These are phyloP conservation scores for Penicillium angulare DNA, from an alignment of 495 filamentous ascomycete species.

Conservation along the genomic window DNA sequence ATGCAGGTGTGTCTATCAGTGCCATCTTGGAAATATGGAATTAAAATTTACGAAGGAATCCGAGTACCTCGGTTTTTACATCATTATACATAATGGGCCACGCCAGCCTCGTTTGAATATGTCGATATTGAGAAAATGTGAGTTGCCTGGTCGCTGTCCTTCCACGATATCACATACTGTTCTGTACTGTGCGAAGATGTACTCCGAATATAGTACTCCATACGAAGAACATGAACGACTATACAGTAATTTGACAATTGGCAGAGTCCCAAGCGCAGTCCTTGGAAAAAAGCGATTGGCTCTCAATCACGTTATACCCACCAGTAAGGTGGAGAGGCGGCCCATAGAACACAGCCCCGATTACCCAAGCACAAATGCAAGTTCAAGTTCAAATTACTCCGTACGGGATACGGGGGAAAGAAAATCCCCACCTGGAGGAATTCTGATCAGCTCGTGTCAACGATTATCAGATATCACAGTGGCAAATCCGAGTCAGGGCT, in stretches of 20 bases:
- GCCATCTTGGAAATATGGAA: too few relatives aligned
- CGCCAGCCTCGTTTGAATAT: not conserved
- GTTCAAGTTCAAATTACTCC: too few relatives aligned
- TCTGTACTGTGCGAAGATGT: not conserved
- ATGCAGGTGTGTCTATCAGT: too few relatives aligned
- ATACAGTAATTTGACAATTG: not conserved
- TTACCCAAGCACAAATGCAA: constrained; percentile 4
- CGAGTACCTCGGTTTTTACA: not conserved
- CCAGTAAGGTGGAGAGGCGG: not conserved
- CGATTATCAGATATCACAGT: constrained; percentile 8
- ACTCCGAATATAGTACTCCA: not conserved
- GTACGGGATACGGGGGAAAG: not conserved
- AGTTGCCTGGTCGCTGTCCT: not conserved
- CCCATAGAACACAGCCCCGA: constrained; percentile 10
- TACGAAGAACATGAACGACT: not conserved
- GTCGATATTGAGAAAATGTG: too few relatives aligned
- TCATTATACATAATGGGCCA: not conserved
- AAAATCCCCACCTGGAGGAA: not conserved
- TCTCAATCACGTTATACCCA: not conserved
- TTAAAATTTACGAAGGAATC: too few relatives aligned
- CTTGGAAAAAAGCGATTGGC: constrained; percentile 7
- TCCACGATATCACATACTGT: not conserved
- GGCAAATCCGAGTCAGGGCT: constrained; percentile 4
- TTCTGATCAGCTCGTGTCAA: not conserved
- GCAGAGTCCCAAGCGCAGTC: not conserved